These are phyloP conservation scores for Yamagishiella unicocca DNA, from an alignment of 139 green algal genomes.

Conservation along the genomic window DNA sequence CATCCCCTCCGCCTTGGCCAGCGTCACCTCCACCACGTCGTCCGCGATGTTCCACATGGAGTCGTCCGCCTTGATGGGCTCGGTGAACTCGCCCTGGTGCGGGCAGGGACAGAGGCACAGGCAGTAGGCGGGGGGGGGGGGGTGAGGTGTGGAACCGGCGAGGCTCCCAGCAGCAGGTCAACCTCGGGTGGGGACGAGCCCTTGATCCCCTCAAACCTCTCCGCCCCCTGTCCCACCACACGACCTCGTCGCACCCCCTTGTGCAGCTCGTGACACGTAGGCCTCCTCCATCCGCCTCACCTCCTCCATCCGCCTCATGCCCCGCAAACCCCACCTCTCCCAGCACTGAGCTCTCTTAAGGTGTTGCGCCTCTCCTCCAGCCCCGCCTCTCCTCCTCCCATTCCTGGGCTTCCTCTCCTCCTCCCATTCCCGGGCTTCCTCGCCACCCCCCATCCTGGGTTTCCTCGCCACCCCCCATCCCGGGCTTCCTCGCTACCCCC, in stretches of 20 bases:
- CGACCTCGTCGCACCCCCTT: too few relatives aligned
- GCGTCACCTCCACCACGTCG: conserved; percentile 80
- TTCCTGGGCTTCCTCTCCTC: neutral
- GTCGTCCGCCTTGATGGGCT: conserved; percentile 89
- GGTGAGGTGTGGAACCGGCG: neutral
- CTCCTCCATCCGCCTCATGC: neutral
- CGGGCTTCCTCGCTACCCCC: neutral
- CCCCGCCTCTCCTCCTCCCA: neutral
- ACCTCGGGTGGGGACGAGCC: too few relatives aligned
- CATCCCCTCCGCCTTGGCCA: conserved; percentile 93
- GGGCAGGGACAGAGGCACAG: too few relatives aligned
- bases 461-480: neutral
- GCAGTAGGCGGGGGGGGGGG: too few relatives aligned
- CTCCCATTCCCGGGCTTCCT: neutral
- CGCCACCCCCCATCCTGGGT: neutral
- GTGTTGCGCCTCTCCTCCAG: neutral
- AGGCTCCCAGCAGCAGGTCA: too few relatives aligned
- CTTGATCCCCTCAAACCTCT: too few relatives aligned
- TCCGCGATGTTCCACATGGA: conserved; percentile 89
- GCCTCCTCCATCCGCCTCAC: neutral
- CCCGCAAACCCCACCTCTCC: too few relatives aligned
- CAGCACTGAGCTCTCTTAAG: too few relatives aligned
- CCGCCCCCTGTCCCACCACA: too few relatives aligned
- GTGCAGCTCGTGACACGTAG: too few relatives aligned
- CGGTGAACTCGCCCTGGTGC: conserved; percentile 86